These are phyloP conservation scores for Mycena indigotica DNA, from an alignment of 768 basidiomycete species.

Conservation along the genomic window DNA sequence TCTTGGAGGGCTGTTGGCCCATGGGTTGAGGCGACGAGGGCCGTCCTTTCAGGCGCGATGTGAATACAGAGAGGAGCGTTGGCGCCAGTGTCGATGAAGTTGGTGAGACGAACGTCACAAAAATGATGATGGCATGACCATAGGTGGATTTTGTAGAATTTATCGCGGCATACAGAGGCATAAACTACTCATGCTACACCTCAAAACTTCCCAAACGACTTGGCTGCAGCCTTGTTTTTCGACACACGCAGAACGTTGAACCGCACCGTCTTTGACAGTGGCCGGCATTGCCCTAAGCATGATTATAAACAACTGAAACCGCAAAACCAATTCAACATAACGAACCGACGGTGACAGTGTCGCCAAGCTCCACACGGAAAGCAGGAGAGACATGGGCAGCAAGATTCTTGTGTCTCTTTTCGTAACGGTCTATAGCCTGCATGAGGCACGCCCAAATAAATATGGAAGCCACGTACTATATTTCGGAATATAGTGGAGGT, in stretches of 20 bases:
- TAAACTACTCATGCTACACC: constrained; percentile 20
- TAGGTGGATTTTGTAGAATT: no score
- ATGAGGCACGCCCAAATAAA: constrained; percentile 3
- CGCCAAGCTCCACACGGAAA: constrained; percentile 96
- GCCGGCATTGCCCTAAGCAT: constrained; percentile 89
- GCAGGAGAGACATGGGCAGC: constrained; percentile 96
- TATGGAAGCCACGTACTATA: constrained; percentile 70
- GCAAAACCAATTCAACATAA: constrained; percentile 23
- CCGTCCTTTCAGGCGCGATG: constrained; percentile 72
- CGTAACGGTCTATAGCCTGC: constrained; percentile 86
- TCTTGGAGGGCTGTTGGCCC: constrained; percentile 87
- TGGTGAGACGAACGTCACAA: neutral
- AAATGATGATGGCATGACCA: no score
- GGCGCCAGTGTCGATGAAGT: constrained; percentile 61
- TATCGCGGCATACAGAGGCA: constrained; percentile 27
- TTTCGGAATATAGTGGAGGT: constrained; percentile 97
- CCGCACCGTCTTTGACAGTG: constrained; percentile 97
- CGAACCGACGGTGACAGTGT: constrained; percentile 92
- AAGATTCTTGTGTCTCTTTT: constrained; percentile 98
- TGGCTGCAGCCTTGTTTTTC: constrained; percentile 88
- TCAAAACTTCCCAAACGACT: constrained; percentile 95
- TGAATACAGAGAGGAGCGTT: constrained; percentile 74
- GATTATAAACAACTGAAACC: constrained; percentile 8
- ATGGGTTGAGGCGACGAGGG: constrained; percentile 75
- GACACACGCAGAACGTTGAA: constrained; percentile 98